Percentiles rank a stretch among this genome's conserved stretches.
phyloP scores from a whole-genome alignment of 2,329 filamentous ascomycete genomes.

The Lojkania enalia region DNA sequence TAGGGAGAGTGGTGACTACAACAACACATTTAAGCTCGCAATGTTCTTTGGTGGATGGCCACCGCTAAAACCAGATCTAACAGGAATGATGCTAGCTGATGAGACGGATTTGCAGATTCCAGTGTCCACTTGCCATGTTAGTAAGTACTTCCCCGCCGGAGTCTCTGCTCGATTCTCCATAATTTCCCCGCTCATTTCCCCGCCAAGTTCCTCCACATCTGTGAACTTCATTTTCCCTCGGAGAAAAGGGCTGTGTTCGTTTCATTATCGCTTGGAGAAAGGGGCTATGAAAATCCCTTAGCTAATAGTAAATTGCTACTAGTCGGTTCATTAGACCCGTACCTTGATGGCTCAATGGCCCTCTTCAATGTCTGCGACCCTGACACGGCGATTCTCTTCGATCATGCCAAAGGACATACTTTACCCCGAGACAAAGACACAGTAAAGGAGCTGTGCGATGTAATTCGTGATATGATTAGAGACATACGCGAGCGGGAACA shows the following conservation, averaged over 20 bases:
- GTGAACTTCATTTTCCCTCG: too few species aligned
- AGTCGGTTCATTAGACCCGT: slow-evolving; percentile 55
- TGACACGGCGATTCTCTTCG: slow-evolving; percentile 63
- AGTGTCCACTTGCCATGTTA: slow-evolving; percentile 49
- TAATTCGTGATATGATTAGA: slow-evolving; percentile 29
- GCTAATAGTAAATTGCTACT: slow-evolving; percentile 1
- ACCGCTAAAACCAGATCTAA: slow-evolving; percentile 39
- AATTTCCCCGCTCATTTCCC: background rate
- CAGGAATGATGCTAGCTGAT: slow-evolving; percentile 44
- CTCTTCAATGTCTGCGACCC: slow-evolving; percentile 65
- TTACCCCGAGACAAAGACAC: slow-evolving; percentile 51
- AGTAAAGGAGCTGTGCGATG: slow-evolving; percentile 35
- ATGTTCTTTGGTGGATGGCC: slow-evolving; percentile 56
- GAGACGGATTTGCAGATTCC: slow-evolving; percentile 46
- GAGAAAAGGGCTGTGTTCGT: too few species aligned
- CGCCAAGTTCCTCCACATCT: too few species aligned
- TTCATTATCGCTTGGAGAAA: too few species aligned
- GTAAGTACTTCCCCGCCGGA: slow-evolving; percentile 12
- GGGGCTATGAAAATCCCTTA: too few species aligned
- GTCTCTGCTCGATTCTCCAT: too few species aligned
- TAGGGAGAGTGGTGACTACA: slow-evolving; percentile 20
- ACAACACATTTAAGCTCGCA: slow-evolving; percentile 47
- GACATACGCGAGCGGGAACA: slow-evolving; percentile 16
- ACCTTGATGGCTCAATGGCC: slow-evolving; percentile 63
- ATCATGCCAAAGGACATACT: slow-evolving; percentile 67